Evolutionary conservation across 257 asterid species (phyloP).

Genomic region (Marsdenia floribunda): DNA sequence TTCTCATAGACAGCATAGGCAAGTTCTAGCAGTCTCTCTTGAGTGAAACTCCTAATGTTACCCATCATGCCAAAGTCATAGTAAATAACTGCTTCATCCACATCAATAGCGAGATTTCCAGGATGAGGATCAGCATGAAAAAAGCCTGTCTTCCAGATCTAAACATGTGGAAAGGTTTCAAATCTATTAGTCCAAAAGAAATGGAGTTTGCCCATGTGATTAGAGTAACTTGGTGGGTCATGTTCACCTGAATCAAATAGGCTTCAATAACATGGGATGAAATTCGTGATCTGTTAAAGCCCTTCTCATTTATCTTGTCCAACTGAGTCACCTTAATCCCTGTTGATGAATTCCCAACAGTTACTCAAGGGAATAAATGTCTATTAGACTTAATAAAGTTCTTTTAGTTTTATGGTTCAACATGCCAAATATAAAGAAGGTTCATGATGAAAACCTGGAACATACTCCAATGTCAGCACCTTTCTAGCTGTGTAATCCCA

Average conservation of each 20-base stretch:
- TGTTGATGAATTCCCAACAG: constrained; percentile 23
- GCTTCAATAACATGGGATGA: constrained; percentile 94
- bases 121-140: constrained; percentile 99
- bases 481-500: constrained; percentile 91
- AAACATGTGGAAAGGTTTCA: constrained; percentile 17
- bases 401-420: neutral
- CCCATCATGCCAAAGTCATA: constrained; percentile 99
- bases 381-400: neutral
- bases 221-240: neutral
- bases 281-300: constrained; percentile 64
- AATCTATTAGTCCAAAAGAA: constrained; percentile 1
- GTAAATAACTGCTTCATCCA: constrained; percentile 82
- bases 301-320: constrained; percentile 60
- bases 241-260: constrained; percentile 76
- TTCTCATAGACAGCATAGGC: constrained; percentile 95
- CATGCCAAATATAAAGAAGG: neutral
- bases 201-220: neutral
- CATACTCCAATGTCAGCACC: constrained; percentile 91
- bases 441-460: constrained; percentile 51
- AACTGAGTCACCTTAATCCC: constrained; percentile 81
- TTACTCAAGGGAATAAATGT: neutral
- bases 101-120: constrained; percentile 93
- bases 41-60: constrained; percentile 82
- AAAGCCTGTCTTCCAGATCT: constrained; percentile 94
- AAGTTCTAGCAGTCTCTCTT: constrained; percentile 69